Base-by-base conservation (phyloP, 2,329 filamentous ascomycete genomes). In the Aspergillus melleus region DNA sequence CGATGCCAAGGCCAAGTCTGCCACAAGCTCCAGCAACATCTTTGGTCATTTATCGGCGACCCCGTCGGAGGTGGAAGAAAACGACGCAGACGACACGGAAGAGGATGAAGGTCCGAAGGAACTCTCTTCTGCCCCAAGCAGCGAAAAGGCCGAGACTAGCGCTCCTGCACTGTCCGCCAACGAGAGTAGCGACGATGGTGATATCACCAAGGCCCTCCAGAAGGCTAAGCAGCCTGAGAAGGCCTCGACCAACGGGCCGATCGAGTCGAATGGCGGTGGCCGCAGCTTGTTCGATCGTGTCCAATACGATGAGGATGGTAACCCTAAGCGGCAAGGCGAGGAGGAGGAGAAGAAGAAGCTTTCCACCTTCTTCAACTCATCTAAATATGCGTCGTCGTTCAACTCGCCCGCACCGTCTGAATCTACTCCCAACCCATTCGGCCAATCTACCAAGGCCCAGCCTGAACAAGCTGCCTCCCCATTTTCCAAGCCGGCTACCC, bases 271-370 rank as follows among this genome's bases (percentile, higher is more conserved):
- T 46, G 52, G 63, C n/a, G 64, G 68, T 36, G 65, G 72, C 24
- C 71, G 72, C 32, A 76, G 73, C 57, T 63, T 77, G 46, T 77
- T 77, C 54, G 74, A 74, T 53, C 70, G 72, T 49, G 67, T 77
- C 6, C 62, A 72, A 56, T 66, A 67, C 47, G 64, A 68, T 32
- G 47, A 64, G 1, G 67, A 63, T 10, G 70, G 70, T 12, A 68
- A 72, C 16, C 69, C 65, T 1, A 68, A 69, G 32, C 66, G 69
- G 19, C 63, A 66, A 53, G 60, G 54, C 32, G 63, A 69, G 12
- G 64, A 58, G 24, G 65, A 64, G 9, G 57, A 59, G 24, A 9
- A 29, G 26, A 29, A 29, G 26, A 66, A 64, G 36, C 56, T 67
- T 32, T 65, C 67, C 16, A 63, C 63, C 6, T 51, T 73, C 8